These are phyloP conservation scores for Coccomyxa subellipsoidea DNA, from an alignment of 163 green algal species.

Conservation along the genomic window DNA sequence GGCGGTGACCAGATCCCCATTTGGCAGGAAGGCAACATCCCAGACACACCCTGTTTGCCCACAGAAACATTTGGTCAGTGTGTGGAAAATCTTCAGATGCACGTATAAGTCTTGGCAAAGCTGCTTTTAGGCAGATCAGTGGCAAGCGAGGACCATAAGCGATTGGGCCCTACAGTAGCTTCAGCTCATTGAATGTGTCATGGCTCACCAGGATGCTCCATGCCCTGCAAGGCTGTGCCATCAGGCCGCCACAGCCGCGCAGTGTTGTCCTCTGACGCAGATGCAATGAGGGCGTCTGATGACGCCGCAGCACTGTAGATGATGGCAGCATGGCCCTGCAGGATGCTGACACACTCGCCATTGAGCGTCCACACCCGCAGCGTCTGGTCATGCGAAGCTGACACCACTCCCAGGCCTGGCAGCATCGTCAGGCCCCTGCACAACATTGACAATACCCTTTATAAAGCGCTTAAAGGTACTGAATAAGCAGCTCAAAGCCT, in stretches of 20 bases:
- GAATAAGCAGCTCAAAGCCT: too few relatives aligned
- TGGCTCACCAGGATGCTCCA: constrained; percentile 64
- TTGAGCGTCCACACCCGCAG: constrained; percentile 56
- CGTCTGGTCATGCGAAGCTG: constrained; percentile 73
- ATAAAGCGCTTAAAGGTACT: too few relatives aligned
- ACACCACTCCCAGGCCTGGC: constrained; percentile 63
- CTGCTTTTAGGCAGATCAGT: too few relatives aligned
- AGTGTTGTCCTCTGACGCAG: constrained; percentile 81
- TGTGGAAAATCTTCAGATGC: too few relatives aligned
- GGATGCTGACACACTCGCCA: constrained; percentile 42
- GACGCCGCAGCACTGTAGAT: constrained; percentile 64
- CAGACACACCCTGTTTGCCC: constrained; percentile 42
- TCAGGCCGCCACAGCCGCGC: constrained; percentile 65
- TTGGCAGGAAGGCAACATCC: constrained; percentile 74
- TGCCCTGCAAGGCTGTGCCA: constrained; percentile 66
- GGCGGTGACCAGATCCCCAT: constrained; percentile 81
- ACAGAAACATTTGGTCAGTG: too few relatives aligned
- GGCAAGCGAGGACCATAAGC: too few relatives aligned
- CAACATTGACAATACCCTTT: background rate
- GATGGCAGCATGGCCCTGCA: constrained; percentile 81
- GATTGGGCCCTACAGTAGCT: too few relatives aligned
- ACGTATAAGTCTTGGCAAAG: too few relatives aligned
- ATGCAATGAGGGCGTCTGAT: constrained; percentile 51
- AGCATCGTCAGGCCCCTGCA: constrained; percentile 59
- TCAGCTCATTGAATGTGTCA: background rate